Base-by-base conservation (phyloP, 2,329 filamentous ascomycete species). In the Dothideomycetes sp. region DNA sequence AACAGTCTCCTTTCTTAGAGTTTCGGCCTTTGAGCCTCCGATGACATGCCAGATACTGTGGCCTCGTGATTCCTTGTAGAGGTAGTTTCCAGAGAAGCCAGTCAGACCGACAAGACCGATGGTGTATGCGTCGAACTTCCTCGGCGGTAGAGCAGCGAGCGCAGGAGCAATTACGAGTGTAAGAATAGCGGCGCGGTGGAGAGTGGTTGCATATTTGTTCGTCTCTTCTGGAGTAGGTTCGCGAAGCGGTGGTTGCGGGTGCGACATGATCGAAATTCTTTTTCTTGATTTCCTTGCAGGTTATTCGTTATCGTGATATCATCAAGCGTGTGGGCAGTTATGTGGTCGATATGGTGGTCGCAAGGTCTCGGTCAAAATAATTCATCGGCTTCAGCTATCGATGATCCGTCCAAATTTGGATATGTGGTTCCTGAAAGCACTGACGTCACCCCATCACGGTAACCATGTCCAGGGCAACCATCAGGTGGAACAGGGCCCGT, bases 41-140 rank as follows among this genome's bases (percentile, higher is more conserved):
- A 47, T 54, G 12, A 45, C 44, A 31, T 4, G 63, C 31, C n/a
- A 61, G 55, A 65, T 48, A 2, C 59, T 51, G 15, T 55, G 56
- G 4, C 63, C 62, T 19, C 56, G 63, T 37, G 59, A 57, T 36
- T 65, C 57, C 30, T 57, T 58, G 11, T 57, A 52, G 3, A 75
- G 56, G 46, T 73, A 65, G 51, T 72, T 67, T 8, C 67, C 66
- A 7, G 66, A 69, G 24, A 67, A 58, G 41, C 67, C 55, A 48
- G 68, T 72, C 2, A 65, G 64, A 19, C 63, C 55, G 31, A 64
- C 57, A 5, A 79, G 65, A 1, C 62, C 63, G 48, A 75, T 63
- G 14, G 75, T 79, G 58, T 75, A 78, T 38, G 72, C 50, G 52
- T 79, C 75, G 36, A 80, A 57, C 57, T 79, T 79, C 34, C 76